Percentiles rank a stretch among this genome's conserved stretches.
phyloP scores from a whole-genome alignment of 441 rosid genomes.

The Bruguiera hainesii region DNA sequence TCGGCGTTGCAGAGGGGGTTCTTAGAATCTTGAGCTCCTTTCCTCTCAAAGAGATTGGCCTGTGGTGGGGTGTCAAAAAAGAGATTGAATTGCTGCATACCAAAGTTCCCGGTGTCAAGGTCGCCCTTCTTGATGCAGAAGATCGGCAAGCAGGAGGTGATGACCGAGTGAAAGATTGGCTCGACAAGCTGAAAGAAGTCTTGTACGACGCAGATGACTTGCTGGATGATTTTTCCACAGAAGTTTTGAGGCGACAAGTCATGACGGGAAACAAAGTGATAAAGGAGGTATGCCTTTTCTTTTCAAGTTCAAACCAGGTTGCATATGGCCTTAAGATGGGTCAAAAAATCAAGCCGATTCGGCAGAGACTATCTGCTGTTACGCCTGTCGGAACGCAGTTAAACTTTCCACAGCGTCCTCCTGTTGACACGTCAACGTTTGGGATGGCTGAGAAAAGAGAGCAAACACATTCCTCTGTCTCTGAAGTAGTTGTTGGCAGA shows the following conservation, averaged over 20 bases:
- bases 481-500: slow-evolving; percentile 32
- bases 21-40: too few relatives aligned
- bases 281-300: slow-evolving; percentile 10
- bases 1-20: too few relatives aligned
- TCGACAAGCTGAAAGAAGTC: slow-evolving; percentile 26
- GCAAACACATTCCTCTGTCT: slow-evolving; percentile 28
- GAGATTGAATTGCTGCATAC: too few relatives aligned
- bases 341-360: slow-evolving; percentile 6
- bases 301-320: slow-evolving; percentile 2
- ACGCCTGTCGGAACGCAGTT: slow-evolving; percentile 9
- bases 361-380: slow-evolving; percentile 18
- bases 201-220: slow-evolving; percentile 34
- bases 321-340: slow-evolving; percentile 15
- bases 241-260: slow-evolving; percentile 6
- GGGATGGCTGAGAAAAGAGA: slow-evolving; percentile 11
- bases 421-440: neutral
- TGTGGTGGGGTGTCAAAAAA: too few relatives aligned
- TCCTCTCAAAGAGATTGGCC: too few relatives aligned
- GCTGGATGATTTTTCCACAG: slow-evolving; percentile 21
- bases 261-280: neutral
- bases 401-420: slow-evolving; percentile 5
- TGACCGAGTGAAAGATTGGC: slow-evolving; percentile 15
- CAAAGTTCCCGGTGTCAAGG: slow-evolving; percentile 6
- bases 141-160: slow-evolving; percentile 10
- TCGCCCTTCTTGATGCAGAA: slow-evolving; percentile 31